These are phyloP conservation scores for Geotrichum europaeum DNA, from an alignment of 1,139 yeast genomes.

Conservation along the genomic window DNA sequence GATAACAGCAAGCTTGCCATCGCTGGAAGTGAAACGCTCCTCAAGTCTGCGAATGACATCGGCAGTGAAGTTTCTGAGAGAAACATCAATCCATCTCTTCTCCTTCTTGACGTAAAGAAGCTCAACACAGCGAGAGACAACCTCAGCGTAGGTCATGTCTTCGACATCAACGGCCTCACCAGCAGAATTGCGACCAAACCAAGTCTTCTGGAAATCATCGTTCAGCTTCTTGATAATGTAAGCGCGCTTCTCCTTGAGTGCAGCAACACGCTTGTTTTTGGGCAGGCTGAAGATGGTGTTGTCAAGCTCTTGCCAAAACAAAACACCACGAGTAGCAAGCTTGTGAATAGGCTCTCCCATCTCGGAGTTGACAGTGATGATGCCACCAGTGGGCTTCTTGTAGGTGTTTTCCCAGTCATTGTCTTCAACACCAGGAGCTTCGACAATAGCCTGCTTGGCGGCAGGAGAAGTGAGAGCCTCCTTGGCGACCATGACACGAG, in stretches of 20 bases:
- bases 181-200: slow-evolving; percentile 77
- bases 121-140: slow-evolving; percentile 80
- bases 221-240: slow-evolving; percentile 79
- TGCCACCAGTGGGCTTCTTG: slow-evolving; percentile 94
- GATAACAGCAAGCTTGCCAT: slow-evolving; percentile 51
- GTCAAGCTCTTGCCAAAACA: slow-evolving; percentile 91
- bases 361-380: slow-evolving; percentile 91
- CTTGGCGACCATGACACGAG: slow-evolving; percentile 95
- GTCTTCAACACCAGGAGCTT: slow-evolving; percentile 86
- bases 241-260: slow-evolving; percentile 75
- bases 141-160: slow-evolving; percentile 94
- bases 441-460: slow-evolving; percentile 88
- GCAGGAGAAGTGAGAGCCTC: slow-evolving; percentile 92
- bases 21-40: slow-evolving; percentile 75
- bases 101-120: slow-evolving; percentile 79
- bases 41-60: slow-evolving; percentile 88
- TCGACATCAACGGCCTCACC: slow-evolving; percentile 84
- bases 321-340: slow-evolving; percentile 95
- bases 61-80: slow-evolving; percentile 83
- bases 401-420: slow-evolving; percentile 88
- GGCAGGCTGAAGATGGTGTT: slow-evolving; percentile 88
- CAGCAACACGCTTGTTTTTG: slow-evolving; percentile 78
- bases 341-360: slow-evolving; percentile 99
- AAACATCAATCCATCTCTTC: slow-evolving; percentile 78
- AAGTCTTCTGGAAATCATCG: slow-evolving; percentile 94